Base-by-base conservation (phyloP, 208 protist genomes). In the Trypanosoma brucei region DNA sequence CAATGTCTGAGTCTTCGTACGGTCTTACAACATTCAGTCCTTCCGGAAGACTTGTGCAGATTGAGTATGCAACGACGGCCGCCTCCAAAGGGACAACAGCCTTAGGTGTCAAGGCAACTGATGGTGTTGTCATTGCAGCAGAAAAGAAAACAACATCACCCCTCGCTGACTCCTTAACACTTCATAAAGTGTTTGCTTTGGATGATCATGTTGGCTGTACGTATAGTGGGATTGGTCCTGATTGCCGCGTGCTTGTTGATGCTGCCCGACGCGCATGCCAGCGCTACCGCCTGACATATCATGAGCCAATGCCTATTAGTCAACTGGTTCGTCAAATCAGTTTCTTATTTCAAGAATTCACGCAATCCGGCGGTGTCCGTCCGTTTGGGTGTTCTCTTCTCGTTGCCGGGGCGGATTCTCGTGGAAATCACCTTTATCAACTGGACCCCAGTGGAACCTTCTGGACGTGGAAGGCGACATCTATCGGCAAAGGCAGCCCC, bases 301-400 rank as follows among this genome's bases (percentile, higher is more conserved):
- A 96, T 52, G 97, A 98, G 65, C 82, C 81, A 13, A 99, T 99
- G 30, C 98, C 98, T 34, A 79, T 97, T 14, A 78, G 78, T 30
- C 91, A 98, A 75, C 72, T 99, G 14, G 98, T 99, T 37, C 89
- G 94, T 52, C 83, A 99, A 14, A 76, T 99, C 39, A 99, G 98
- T 36, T 74, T 70, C 8, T 84, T 99, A 4, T 99, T 99, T 88
- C 98, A 99, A 80, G 98, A 99, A 80, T 99, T 97, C 67, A 99
- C 98, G 33, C 98, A 99, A 75, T 97, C 88, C 31, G 98, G 97
- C 65, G 99, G 99, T 59, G 99, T 99, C 11, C 82, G 99, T 35
- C 99, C 99, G 4, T 99, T 99, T 79, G 99, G 99, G 35, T 98
- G 99, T 51, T 99, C 97, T n/a, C 83, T 99, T 3, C 86, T 99